Evolutionary conservation across 768 basidiomycete genomes (phyloP), one percentile per base, ranked within the genome.

Genomic region (Tricholoma terreum): DNA sequence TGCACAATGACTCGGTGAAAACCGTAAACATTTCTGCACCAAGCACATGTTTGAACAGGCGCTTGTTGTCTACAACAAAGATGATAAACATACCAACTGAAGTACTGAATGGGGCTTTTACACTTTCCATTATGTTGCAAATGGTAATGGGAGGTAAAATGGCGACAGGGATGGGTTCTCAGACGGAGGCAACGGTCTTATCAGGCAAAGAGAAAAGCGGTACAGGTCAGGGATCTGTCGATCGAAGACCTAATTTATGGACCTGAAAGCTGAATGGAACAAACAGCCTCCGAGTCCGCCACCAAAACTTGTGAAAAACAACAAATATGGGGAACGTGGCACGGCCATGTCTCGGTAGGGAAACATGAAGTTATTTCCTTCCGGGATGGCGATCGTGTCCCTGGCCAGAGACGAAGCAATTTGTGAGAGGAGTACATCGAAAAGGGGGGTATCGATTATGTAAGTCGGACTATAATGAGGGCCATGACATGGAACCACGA

Each of bases 381-480:
- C 43, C 17, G 49, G 38, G 17, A 49, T 34, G 24, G 31, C 46
- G 27, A 22, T 49, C 27, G 36, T 10, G 54, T 34, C 15, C 40
- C 30, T 38, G 14, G 35, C 14, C n/a, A n/a, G n/a, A n/a, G n/a
- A n/a, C 11, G 42, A 8, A 17, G 22, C 21, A 24, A 6, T 45
- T 12, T 8, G 21, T 6, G 31, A 21, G 24, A 35, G 34, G 21
- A 50, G 38, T 51, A 22, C 7, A 24, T 30, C 49, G 19, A 34
- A 35, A 56, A 57, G 15, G 52, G 58, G 60, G 58, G 58, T 31
- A 17, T 40, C 31, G 17, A 55, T 63, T 60, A 65, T 38, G 51
- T 63, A 65, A 65, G 62, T 60, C 62, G 62, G 62, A 59, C 55
- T 8, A 38, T 38, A 38, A 40, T 46, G 24, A 27, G 35, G 36